These are phyloP conservation scores for Phytophthora agathidicida DNA, from an alignment of 352 stramenopile species.

Conservation along the genomic window DNA sequence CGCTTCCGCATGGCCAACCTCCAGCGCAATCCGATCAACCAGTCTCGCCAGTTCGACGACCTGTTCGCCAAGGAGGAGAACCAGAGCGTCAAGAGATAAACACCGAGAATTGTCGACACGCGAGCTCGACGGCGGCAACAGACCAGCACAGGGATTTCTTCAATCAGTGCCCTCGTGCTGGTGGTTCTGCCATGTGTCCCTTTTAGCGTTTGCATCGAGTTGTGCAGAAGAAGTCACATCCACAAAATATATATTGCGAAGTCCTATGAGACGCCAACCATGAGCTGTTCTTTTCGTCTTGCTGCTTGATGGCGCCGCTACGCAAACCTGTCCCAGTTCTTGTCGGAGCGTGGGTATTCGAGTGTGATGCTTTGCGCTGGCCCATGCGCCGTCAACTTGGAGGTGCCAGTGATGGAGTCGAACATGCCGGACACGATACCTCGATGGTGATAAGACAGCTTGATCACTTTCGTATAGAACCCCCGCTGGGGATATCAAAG, in stretches of 20 bases:
- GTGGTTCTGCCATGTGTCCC: constrained; percentile 1
- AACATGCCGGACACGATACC: constrained; percentile 66
- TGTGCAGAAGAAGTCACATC: constrained; percentile 19
- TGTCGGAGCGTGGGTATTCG: constrained; percentile 50
- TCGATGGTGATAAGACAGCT: constrained; percentile 48
- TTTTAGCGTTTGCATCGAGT: constrained; percentile 13
- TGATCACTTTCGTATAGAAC: constrained; percentile 64
- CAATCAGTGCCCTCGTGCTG: constrained; percentile 3
- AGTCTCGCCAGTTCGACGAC: constrained; percentile 69
- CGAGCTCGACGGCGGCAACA: not conserved
- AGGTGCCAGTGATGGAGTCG: constrained; percentile 57
- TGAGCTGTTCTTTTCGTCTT: not conserved
- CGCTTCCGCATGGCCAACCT: constrained; percentile 73
- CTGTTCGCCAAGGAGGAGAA: constrained; percentile 65
- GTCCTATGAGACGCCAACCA: not conserved
- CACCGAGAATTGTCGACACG: not conserved
- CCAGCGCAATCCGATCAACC: constrained; percentile 73
- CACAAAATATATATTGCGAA: constrained; percentile 29
- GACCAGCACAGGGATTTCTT: not conserved
- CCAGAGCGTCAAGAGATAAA: constrained; percentile 60
- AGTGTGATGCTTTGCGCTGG: constrained; percentile 31
- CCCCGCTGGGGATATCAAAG: constrained; percentile 27
- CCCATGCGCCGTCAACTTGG: constrained; percentile 44
- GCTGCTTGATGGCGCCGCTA: not conserved
- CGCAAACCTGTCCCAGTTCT: constrained; percentile 36